Evolutionary conservation across 2,329 filamentous ascomycete genomes (phyloP).

Genomic region (Colletotrichum sp.): DNA sequence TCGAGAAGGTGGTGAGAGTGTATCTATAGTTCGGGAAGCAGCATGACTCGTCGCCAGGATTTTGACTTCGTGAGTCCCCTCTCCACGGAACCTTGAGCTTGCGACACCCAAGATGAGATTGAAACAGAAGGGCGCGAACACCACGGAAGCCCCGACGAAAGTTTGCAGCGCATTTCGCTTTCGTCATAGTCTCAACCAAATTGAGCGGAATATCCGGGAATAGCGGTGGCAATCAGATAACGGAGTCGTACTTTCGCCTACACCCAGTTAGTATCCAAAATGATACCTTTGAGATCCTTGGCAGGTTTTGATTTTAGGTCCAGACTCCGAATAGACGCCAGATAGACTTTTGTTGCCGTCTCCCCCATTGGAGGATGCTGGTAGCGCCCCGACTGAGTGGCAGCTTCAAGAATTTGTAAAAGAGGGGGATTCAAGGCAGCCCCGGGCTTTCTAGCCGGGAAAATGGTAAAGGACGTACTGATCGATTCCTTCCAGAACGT

Average conservation of each 20-base stretch:
- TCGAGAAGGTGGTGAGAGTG: background rate
- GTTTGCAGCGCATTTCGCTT: rapidly evolving
- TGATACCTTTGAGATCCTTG: background rate
- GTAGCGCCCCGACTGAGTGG: background rate
- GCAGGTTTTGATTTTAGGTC: background rate
- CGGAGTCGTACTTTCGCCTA: background rate
- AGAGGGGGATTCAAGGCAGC: background rate
- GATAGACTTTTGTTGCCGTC: background rate
- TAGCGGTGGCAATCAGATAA: background rate
- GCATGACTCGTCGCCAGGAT: background rate
- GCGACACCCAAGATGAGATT: background rate
- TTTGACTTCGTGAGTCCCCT: background rate
- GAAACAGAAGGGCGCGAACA: background rate
- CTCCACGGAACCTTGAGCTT: background rate
- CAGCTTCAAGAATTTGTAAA: background rate
- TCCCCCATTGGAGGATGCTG: background rate
- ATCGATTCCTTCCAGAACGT: background rate
- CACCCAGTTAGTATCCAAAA: rapidly evolving
- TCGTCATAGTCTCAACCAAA: rapidly evolving
- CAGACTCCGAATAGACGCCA: background rate
- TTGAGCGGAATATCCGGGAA: background rate
- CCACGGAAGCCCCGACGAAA: background rate
- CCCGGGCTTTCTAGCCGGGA: rapidly evolving
- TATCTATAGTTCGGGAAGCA: background rate
- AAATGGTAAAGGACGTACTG: rapidly evolving